These are phyloP conservation scores for Abrus pulchellus DNA, from an alignment of 306 rosid species.

Conservation along the genomic window DNA sequence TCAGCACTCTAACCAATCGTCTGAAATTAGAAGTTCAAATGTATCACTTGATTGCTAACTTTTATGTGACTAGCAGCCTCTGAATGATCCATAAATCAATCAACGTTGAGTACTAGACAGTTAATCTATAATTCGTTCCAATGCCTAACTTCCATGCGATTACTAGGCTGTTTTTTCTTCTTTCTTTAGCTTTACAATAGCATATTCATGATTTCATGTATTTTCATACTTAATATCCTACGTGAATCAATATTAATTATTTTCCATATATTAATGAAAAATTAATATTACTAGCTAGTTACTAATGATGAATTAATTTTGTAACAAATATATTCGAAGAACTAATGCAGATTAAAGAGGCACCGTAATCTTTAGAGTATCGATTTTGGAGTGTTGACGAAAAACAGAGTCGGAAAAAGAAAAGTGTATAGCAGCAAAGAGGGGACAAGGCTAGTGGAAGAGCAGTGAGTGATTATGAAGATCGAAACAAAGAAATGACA, in stretches of 20 bases:
- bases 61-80: slow-evolving; percentile 44
- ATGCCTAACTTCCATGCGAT: no score
- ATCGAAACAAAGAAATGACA: neutral
- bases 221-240: no score
- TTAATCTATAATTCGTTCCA: neutral
- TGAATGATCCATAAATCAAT: neutral
- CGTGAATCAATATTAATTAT: no score
- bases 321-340: no score
- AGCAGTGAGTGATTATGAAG: neutral
- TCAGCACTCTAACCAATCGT: neutral
- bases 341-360: no score
- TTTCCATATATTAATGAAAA: no score
- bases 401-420: neutral
- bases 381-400: neutral
- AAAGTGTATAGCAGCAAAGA: neutral
- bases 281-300: no score
- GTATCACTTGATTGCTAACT: neutral
- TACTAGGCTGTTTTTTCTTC: no score
- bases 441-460: neutral
- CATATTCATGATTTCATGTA: no score
- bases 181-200: no score
- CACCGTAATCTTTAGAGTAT: neutral
- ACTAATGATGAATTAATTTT: no score
- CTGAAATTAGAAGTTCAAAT: neutral
- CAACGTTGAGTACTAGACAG: neutral